A percentile compares a stretch with the other conserved stretches of the same genome.
Evolutionary conservation across 2,329 filamentous ascomycete species (phyloP).

Genomic region (Trichothecium sympodiale): DNA sequence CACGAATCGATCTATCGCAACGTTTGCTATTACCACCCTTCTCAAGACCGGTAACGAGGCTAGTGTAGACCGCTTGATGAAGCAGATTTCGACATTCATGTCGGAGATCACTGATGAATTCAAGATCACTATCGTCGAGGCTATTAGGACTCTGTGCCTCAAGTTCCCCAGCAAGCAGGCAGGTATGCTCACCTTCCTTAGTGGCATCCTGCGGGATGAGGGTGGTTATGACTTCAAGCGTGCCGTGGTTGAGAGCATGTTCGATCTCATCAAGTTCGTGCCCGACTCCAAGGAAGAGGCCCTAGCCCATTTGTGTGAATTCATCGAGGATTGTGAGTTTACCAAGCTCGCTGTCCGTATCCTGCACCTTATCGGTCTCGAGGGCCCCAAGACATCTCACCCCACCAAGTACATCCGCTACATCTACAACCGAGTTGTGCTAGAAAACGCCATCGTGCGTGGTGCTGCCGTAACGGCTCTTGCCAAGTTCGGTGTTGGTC

Average conservation of each 20-base stretch:
- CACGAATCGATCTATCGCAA: slow-evolving; percentile 92
- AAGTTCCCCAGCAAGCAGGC: slow-evolving; percentile 99
- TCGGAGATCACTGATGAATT: slow-evolving; percentile 98
- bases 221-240: slow-evolving; percentile 98
- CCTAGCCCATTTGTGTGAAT: slow-evolving; percentile 91
- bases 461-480: slow-evolving; percentile 91
- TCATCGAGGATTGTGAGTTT: slow-evolving; percentile 99
- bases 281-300: slow-evolving; percentile 75
- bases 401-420: slow-evolving; percentile 99
- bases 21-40: slow-evolving; percentile 94
- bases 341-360: slow-evolving; percentile 95
- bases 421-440: slow-evolving; percentile 95
- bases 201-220: slow-evolving; percentile 91
- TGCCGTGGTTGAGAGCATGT: slow-evolving; percentile 96
- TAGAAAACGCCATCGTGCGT: slow-evolving; percentile 93
- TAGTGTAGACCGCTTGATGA: slow-evolving; percentile 94
- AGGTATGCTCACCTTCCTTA: slow-evolving; percentile 93
- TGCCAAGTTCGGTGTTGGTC: slow-evolving; percentile 93
- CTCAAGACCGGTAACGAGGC: slow-evolving; percentile 98
- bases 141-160: slow-evolving; percentile 87
- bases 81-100: slow-evolving; percentile 98
- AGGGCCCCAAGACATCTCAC: slow-evolving; percentile 89
- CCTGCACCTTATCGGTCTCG: slow-evolving; percentile 82
- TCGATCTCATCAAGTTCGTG: slow-evolving; percentile 97
- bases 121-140: slow-evolving; percentile 99